Base-by-base conservation (phyloP, 2,329 filamentous ascomycete species). In the Monilinia polystroma region DNA sequence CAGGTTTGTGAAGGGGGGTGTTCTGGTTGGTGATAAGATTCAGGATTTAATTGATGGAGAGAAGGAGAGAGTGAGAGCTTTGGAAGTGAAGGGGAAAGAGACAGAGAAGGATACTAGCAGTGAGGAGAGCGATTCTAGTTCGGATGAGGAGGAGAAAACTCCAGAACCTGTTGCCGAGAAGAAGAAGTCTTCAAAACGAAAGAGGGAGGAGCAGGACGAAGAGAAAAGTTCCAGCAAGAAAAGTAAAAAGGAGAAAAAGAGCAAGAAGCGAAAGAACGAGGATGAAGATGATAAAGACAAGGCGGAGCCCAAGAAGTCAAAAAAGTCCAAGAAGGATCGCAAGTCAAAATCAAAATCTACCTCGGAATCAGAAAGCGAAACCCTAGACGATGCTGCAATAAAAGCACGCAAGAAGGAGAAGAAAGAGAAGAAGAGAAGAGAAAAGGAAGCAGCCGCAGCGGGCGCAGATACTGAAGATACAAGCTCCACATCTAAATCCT, bases 1-100 rank as follows among this genome's bases (percentile, higher is more conserved):
- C 83, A 86, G 88, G 59, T 99, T 99, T 78, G 89, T 99, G 32
- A 87, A 84, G 67, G 95, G 92, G n/a, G 95, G 94, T 0, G 84
- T 93, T 66, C 76, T 86, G 43, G 81, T 87, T 32, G 85, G 84
- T 45, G 83, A 87, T 69, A 81, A 85, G 73, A 81, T 86, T 60
- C 79, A 83, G 72, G 81, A 82, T 52, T 76, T 79, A 67, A 77
- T 77, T 63, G 77, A 78, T 66, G 76, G 76, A 49, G 71, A 78
- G 73, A 73, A 73, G 66, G 74, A 77, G 67, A 67, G 74, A 70
- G 66, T 75, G 67, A 68, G 70, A 41, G 73, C 75, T 64, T 62
- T 76, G 68, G 72, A 66, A 67, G 73, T 69, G 64, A 70, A 35
- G 35, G 41, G 26, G 10, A 67, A 56, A 23, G 54, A 8, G 32